A percentile compares a stretch with the other conserved stretches of the same genome.
These are phyloP conservation scores for Ormosia emarginata DNA, from an alignment of 306 rosid genomes.

Conservation along the genomic window DNA sequence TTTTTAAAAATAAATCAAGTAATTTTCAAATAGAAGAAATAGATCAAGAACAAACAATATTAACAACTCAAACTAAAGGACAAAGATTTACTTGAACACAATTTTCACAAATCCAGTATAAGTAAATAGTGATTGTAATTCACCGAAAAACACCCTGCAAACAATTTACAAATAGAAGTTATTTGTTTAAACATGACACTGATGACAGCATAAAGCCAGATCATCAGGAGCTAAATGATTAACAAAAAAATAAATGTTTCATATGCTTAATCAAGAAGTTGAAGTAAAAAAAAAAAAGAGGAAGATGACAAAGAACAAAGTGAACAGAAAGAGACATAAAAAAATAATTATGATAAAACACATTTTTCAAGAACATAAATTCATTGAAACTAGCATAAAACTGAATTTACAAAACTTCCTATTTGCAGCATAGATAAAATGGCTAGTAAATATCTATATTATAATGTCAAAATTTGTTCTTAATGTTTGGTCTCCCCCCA, in stretches of 20 bases:
- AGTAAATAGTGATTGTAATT: slow-evolving; percentile 54
- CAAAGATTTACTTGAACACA: slow-evolving; percentile 54
- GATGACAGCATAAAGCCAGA: background rate
- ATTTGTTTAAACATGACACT: background rate
- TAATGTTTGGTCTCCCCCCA: background rate
- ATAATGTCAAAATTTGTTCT: background rate
- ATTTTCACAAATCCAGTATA: slow-evolving; percentile 51
- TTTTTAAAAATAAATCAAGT: too few species aligned
- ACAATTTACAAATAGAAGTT: slow-evolving; percentile 17
- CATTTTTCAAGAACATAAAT: background rate
- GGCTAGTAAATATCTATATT: background rate
- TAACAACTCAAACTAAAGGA: slow-evolving; percentile 12
- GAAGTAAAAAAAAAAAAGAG: background rate
- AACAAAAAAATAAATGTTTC: slow-evolving; percentile 14
- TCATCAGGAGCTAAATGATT: slow-evolving; percentile 1
- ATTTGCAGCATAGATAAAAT: background rate
- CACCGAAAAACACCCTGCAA: slow-evolving; percentile 67
- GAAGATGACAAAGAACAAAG: background rate
- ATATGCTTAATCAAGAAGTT: slow-evolving; percentile 1
- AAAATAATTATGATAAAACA: background rate
- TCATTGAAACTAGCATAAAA: background rate
- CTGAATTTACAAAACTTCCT: background rate
- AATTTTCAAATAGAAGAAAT: too few species aligned
- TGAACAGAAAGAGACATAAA: background rate
- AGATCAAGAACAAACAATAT: slow-evolving; percentile 18